Evolutionary conservation across 2,329 filamentous ascomycete genomes (phyloP).

Genomic region (Aureobasidium sp.): DNA sequence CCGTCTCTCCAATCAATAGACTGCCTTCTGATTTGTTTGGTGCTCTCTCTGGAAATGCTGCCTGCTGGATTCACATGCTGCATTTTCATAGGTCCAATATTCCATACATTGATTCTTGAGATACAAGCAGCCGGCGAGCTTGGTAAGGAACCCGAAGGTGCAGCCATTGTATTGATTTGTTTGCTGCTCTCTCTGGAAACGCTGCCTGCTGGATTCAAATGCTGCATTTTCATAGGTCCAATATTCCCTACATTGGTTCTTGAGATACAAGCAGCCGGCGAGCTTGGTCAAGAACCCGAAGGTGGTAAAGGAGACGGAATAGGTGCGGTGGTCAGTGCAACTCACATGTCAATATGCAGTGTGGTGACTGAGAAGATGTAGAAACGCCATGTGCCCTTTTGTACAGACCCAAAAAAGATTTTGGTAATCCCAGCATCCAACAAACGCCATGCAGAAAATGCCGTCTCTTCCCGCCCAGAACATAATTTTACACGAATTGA

Average conservation of each 20-base stretch:
- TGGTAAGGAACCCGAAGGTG: no score
- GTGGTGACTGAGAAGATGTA: not conserved
- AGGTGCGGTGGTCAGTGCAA: no score
- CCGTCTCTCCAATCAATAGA: not conserved
- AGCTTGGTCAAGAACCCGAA: not conserved
- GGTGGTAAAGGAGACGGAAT: not conserved
- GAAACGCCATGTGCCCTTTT: not conserved
- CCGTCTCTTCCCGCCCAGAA: not conserved
- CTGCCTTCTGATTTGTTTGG: not conserved
- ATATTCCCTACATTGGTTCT: no score
- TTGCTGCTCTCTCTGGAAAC: no score
- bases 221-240: no score
- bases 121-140: not conserved
- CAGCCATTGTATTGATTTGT: no score
- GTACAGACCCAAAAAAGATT: not conserved
- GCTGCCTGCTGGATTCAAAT: no score
- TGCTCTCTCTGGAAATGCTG: not conserved
- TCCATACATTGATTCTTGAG: not conserved
- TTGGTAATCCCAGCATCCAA: not conserved
- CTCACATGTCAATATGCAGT: no score
- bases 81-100: not conserved
- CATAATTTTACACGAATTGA: not conserved
- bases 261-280: no score
- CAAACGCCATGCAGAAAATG: conserved; percentile 11
- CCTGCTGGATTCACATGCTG: not conserved